A percentile compares a stretch with the other conserved stretches of the same genome.
These are phyloP conservation scores for Tillandsia leiboldiana DNA, from an alignment of 176 grass and related monocot species.

Conservation along the genomic window DNA sequence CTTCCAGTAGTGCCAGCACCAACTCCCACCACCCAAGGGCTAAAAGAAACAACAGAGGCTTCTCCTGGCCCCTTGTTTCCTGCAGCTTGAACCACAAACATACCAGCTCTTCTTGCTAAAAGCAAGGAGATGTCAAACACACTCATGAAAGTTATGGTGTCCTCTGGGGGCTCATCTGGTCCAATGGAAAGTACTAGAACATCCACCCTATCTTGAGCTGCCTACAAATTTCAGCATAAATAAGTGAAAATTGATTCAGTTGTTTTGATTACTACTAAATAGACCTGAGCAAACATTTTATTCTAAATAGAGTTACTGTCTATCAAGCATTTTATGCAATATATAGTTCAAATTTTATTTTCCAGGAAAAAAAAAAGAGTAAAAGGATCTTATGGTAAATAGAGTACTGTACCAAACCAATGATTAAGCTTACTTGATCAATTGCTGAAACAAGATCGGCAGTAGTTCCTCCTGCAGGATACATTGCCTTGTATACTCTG, in stretches of 20 bases:
- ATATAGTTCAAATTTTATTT: no score
- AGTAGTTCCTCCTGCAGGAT: slow-evolving; percentile 43
- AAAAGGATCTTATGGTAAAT: no score
- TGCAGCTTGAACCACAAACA: slow-evolving; percentile 55
- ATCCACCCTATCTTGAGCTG: slow-evolving; percentile 47
- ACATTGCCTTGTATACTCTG: slow-evolving; percentile 52
- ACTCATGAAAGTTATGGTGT: slow-evolving; percentile 40
- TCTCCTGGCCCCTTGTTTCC: slow-evolving; percentile 38
- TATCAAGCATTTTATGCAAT: no score
- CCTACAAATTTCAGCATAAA: slow-evolving; percentile 20
- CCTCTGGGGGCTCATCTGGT: slow-evolving; percentile 28
- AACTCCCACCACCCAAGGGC: slow-evolving; percentile 50
- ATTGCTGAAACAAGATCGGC: slow-evolving; percentile 49
- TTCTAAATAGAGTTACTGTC: no score
- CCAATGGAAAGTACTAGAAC: slow-evolving; percentile 46
- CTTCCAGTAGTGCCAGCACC: slow-evolving; percentile 36
- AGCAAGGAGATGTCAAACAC: slow-evolving; percentile 47
- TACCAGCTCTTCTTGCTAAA: slow-evolving; percentile 39
- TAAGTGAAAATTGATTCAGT: background rate
- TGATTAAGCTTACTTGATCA: slow-evolving; percentile 43
- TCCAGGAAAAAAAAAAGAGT: no score
- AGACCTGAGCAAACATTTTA: no score
- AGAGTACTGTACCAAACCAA: no score
- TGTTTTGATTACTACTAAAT: background rate
- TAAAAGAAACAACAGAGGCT: slow-evolving; percentile 40